Base-by-base conservation (phyloP, 805 yeast species). In the Candida anglica region DNA sequence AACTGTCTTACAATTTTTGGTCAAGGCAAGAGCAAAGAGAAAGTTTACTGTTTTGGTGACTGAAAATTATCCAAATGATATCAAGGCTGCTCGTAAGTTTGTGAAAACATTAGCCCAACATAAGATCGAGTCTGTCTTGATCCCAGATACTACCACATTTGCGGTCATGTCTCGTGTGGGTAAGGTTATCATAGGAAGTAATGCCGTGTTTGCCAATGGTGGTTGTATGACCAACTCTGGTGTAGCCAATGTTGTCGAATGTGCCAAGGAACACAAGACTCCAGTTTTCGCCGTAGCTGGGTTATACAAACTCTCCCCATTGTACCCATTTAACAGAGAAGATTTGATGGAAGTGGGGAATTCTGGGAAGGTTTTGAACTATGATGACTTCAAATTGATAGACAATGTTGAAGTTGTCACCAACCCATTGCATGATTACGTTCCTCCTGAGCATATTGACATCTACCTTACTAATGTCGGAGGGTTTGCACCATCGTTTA, bases 81-180 rank as follows among this genome's bases (percentile, higher is more conserved):
- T 85, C n/a, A 67, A 68, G 16, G 67, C 67, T 15, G 86, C 97
- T 1, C 95, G 86, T 48, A 66, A 65, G 39, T 86, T 91, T 53
- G 96, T 93, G 15, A 77, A 78, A 48, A 76, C 74, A 36, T 71
- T 93, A 42, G 82, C 95, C 1, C 82, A 79, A 36, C 87, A 91
- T 36, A 86, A 89, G 34, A 86, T 93, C 29, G 95, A 88, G 42
- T 81, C 96, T 2, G 84, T 89, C 2, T 75, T 93, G 35, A 84
- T 93, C 22, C 97, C 98, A 1, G 99, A 93, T 54, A 75, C 95
- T 4, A 83, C 95, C 17, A 88, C 83, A 0, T 87, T 82, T 59
- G 97, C 98, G 0, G 87, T 93, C 30, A 93, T 93, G 98, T 85
- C 96, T 24, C 71, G 96, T 44, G 98, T 93, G 4, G 96, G 97